Evolutionary conservation across 2,329 filamentous ascomycete genomes (phyloP), one percentile per base, ranked within the genome.

Genomic region (Neocatenulostroma microsporum): DNA sequence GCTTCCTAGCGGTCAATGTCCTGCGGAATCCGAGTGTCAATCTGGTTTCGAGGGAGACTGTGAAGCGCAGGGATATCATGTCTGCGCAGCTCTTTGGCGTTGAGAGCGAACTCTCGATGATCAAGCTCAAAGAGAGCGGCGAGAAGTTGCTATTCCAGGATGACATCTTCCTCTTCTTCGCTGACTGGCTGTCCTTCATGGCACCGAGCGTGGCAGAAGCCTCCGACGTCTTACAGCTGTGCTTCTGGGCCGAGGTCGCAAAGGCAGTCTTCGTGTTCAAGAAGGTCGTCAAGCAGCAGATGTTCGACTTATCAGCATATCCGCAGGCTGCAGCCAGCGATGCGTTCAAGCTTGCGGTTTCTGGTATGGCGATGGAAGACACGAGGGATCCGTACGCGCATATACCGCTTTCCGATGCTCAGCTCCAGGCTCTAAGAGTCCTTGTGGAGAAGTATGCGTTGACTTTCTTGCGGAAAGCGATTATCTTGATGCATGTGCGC

Each of bases 161-260:
- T 44, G 86, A 93, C 53, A 67, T 78, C 0, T 93, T 93, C 58
- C 62, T 84, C 3, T 93, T 95, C 62, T 66, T 96, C 36, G 78
- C 84, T 11, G 84, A 94, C 56, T 58, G 56, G 55, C 36, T 58
- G 6, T 39, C 48, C 3, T 48, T 56, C 33, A 49, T 54, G 40
- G 49, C 44, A 2, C 51, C 55, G 3, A 42, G 32, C 30, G 48
- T 56, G 7, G 46, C 48, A 2, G 54, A 57, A 31, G 55, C 56
- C 12, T 39, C 42, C 8, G 47, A 94, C 58, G 61, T 96, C 34
- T 63, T 96, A 33, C 79, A 82, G 24, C 68, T 96, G 30, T 95
- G 87, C 63, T 95, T 94, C 56, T 72, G 94, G 37, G 85, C 85
- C 3, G 91, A 98, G 62, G 78, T 98, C 39, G 78, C 93, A 41